A percentile compares a stretch with the other conserved stretches of the same genome.
phyloP scores from a whole-genome alignment of 2,329 filamentous ascomycete species.

The Colletotrichum liriopes region DNA sequence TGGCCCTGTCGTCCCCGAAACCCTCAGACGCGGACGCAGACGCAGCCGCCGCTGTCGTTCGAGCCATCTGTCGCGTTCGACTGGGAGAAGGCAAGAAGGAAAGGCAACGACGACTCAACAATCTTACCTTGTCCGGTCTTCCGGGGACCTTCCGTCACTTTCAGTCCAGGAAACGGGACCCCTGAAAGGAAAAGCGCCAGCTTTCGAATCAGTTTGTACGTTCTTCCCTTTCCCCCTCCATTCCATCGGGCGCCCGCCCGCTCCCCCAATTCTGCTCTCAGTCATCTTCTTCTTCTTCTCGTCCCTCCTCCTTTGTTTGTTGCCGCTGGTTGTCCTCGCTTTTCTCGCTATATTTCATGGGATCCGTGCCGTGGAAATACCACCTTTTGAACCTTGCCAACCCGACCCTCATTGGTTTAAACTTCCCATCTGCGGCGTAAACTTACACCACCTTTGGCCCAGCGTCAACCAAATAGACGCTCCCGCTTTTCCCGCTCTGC shows the following conservation, averaged over 20 bases:
- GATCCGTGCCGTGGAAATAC: constrained; percentile 12
- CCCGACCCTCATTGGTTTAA: constrained; percentile 31
- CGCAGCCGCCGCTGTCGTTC: constrained; percentile 26
- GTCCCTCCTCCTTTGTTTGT: constrained; percentile 34
- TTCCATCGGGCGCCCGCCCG: constrained; percentile 10
- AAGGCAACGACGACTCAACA: constrained; percentile 15
- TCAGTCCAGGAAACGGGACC: constrained; percentile 4
- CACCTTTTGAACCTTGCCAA: constrained; percentile 35
- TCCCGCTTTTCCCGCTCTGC: constrained; percentile 26
- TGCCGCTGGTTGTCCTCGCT: constrained; percentile 3
- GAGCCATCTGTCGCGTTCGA: constrained; percentile 11
- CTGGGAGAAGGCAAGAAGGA: constrained; percentile 4
- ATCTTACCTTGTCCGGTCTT: constrained; percentile 16
- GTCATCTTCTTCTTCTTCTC: constrained; percentile 20
- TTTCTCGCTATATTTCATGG: constrained; percentile 9
- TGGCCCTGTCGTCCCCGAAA: constrained; percentile 23
- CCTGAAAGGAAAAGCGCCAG: constrained; percentile 23
- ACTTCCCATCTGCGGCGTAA: constrained; percentile 29
- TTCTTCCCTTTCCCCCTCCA: constrained; percentile 22
- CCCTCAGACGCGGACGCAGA: constrained; percentile 32
- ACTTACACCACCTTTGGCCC: constrained; percentile 35
- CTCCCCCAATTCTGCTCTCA: constrained; percentile 20
- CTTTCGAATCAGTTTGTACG: constrained; percentile 34
- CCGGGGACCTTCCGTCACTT: constrained; percentile 2
- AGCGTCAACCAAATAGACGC: constrained; percentile 37